Evolutionary conservation across 306 rosid genomes (phyloP).

Genomic region (Vigna reflexopilosa): DNA sequence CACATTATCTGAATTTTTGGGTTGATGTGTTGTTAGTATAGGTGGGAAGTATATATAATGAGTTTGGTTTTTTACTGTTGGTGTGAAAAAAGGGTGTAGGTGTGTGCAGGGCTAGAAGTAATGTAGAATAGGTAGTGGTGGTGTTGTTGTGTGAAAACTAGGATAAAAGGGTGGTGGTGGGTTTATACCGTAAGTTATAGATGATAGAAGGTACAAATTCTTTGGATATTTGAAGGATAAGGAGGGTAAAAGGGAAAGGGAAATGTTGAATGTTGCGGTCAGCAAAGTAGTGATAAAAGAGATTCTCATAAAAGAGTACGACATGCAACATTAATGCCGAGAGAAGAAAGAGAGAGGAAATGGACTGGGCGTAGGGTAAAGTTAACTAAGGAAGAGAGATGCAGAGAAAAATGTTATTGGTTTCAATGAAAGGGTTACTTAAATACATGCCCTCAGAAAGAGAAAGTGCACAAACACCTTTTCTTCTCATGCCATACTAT

Average conservation of each 20-base stretch:
- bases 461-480: constrained; percentile 54
- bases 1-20: too few relatives aligned
- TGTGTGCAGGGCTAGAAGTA: constrained; percentile 40
- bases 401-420: constrained; percentile 55
- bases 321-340: constrained; percentile 52
- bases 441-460: constrained; percentile 50
- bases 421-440: constrained; percentile 53
- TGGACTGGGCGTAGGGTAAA: constrained; percentile 51
- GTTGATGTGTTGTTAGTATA: too few relatives aligned
- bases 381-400: constrained; percentile 49
- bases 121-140: constrained; percentile 30
- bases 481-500: constrained; percentile 52
- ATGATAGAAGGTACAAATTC: constrained; percentile 24
- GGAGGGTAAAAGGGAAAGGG: constrained; percentile 40
- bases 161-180: constrained; percentile 34
- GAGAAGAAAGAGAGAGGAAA: constrained; percentile 43
- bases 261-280: constrained; percentile 50
- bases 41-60: too few relatives aligned
- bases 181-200: constrained; percentile 33
- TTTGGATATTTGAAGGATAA: constrained; percentile 35
- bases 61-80: background rate
- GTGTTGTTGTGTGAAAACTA: constrained; percentile 32
- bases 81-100: constrained; percentile 32
- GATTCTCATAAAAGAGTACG: constrained; percentile 62
- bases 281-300: constrained; percentile 51